Base-by-base conservation (phyloP, 1,284 basidiomycete species). In the Leucoagaricus sp. region DNA sequence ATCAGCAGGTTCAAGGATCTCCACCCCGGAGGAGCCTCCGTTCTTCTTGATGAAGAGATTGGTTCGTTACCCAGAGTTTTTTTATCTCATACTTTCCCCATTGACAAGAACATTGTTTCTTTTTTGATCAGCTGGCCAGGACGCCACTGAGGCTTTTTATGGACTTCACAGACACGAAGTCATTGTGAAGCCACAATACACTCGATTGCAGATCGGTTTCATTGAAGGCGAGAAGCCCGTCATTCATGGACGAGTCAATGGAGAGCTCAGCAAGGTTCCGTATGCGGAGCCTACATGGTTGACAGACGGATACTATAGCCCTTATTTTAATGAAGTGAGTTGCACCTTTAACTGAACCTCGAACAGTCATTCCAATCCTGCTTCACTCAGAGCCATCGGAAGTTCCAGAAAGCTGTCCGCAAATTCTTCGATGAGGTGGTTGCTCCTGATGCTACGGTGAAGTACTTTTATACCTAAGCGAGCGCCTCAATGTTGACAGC, bases 261-360 rank as follows among this genome's bases (percentile, higher is more conserved):
- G 91, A 21, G 77, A 82, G 60, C 68, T 87, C 40, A 88, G 83
- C 65, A 72, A 79, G 61, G 89, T 94, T 0, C 93, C 93, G 1
- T 93, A 93, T 67, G 91, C 84, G 15, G 93, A 95, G 67, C 89
- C 92, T 12, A 85, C 86, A 1, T 95, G 91, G 91, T 77, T 90
- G 66, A 75, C 77, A 4, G 72, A 81, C 17, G 84, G 82, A 13
- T 91, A 83, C 73, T 78, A 83, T 60, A 82, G 76, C 49, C 85
- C 89, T 1, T 91, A 90, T 68, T 91, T 81, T 72, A 82, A 77
- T 33, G 83, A 92, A 70, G 85, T 84, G 45, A 49, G 67, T 55
- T 38, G 8, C 21, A 15, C 10, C 21, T 10, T 13, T 25, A 23
- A 25, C 21, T 26, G 9, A 7, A 23, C 15, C 21, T 10, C 12